Evolutionary conservation across 2,329 filamentous ascomycete genomes (phyloP), one percentile per base, ranked within the genome.

Genomic region (Ascochyta viciae-villosae): DNA sequence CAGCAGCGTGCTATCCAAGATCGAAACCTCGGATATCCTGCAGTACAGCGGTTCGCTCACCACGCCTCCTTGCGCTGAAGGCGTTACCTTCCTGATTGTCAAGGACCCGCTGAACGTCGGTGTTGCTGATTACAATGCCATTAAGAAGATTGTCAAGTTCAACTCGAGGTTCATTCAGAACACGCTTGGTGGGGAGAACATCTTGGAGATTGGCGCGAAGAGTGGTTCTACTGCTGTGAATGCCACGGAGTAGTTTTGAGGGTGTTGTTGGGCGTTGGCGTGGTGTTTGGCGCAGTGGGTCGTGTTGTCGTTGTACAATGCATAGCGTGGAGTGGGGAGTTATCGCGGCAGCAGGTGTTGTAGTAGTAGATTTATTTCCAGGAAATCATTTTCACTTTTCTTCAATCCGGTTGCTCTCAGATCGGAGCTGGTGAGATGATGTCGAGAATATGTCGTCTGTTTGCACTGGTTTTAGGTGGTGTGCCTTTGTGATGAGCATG

Each of bases 31-130:
- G 9, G 66, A 71, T 4, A 72, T 83, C 50, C 80, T 78, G 64
- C 77, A 78, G 54, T 88, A 88, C 76, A 70, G 73, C 12, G 86
- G 86, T 19, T 86, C 83, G 16, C 77, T 88, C 42, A 88, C 86
- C 37, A 87, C 85, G 0, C 86, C 86, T 19, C 86, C 86, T 4
- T 88, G 86, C 74, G 77, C 78, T 15, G 84, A 87, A 71, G 81
- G 81, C 24, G 75, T 88, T 22, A 76, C 72, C 9, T 87, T 84
- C 78, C 73, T 84, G 43, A 73, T 86, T 38, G 81, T 80, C 60
- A 74, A 77, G 57, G 63, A 82, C 52, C 79, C 80, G 34, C 67
- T 86, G 3, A 69, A 72, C 33, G 73, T 87, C 58, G 74, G 78
- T 61, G 76, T 83, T 15, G 71, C 71, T 4, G 83, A 81, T 15